phyloP scores from a whole-genome alignment of 345 rosid species.

The Aquilaria malaccensis region DNA sequence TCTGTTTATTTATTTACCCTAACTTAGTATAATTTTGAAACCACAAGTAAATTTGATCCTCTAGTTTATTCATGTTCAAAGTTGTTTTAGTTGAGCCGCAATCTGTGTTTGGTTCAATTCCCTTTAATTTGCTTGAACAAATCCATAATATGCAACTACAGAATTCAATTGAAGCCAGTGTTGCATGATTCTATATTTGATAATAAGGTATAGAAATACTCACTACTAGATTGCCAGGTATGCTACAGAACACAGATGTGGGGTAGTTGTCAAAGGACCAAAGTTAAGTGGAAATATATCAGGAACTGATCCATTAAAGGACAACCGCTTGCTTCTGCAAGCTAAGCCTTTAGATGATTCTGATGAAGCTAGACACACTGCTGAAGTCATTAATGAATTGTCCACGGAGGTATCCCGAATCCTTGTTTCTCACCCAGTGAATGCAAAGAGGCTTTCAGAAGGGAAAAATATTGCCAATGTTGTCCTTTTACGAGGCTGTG shows the following conservation, averaged over 20 bases:
- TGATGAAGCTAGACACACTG: constrained; percentile 83
- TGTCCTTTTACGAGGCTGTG: constrained; percentile 92
- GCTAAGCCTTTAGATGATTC: constrained; percentile 75
- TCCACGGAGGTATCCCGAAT: constrained; percentile 73
- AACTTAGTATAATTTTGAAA: too few species aligned
- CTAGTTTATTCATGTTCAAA: too few species aligned
- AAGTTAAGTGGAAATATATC: constrained; percentile 88
- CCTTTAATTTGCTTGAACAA: too few species aligned
- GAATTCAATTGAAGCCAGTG: too few species aligned
- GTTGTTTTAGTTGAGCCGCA: too few species aligned
- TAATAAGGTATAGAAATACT: too few species aligned
- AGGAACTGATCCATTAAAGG: constrained; percentile 94
- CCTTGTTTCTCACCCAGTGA: constrained; percentile 65
- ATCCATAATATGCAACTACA: too few species aligned
- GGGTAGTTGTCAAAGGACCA: constrained; percentile 96
- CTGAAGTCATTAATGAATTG: constrained; percentile 74
- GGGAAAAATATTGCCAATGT: constrained; percentile 85
- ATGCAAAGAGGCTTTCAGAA: constrained; percentile 60
- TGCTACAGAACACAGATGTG: constrained; percentile 96
- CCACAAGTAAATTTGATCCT: too few species aligned
- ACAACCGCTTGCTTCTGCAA: constrained; percentile 71
- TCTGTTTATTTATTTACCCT: too few species aligned
- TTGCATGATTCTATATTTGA: too few species aligned
- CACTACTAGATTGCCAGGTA: constrained; percentile 35
- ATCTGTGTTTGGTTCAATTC: too few species aligned